Evolutionary conservation across 2,329 filamentous ascomycete species (phyloP).

Genomic region (Xylogone sp.): DNA sequence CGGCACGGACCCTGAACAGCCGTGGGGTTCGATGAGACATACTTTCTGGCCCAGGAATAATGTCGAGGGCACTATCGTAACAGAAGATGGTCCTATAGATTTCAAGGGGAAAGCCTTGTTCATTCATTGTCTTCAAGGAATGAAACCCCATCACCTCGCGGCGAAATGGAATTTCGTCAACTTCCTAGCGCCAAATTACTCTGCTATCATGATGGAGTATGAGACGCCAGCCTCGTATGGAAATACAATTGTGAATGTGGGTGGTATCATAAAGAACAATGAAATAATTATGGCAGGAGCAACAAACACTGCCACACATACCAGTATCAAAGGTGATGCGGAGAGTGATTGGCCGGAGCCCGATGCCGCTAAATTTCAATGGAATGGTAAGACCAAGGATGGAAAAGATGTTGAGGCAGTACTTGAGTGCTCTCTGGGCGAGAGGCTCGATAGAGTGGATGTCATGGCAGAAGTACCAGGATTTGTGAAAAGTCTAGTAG

Average conservation of each 20-base stretch:
- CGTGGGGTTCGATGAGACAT: conserved; percentile 92
- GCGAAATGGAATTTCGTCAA: conserved; percentile 90
- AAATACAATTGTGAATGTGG: conserved; percentile 76
- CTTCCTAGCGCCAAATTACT: conserved; percentile 84
- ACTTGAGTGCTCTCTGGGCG: conserved; percentile 65
- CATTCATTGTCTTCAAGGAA: conserved; percentile 85
- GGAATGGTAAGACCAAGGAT: conserved; percentile 75
- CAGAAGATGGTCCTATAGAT: conserved; percentile 75
- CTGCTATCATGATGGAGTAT: conserved; percentile 92
- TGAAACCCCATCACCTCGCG: conserved; percentile 98
- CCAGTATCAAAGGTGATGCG: conserved; percentile 63
- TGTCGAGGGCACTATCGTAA: conserved; percentile 79
- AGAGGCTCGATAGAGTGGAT: conserved; percentile 78
- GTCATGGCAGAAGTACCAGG: conserved; percentile 95
- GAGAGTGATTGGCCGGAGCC: conserved; percentile 91
- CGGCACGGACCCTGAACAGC: conserved; percentile 78
- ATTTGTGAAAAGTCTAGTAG: conserved; percentile 92
- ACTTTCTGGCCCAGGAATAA: conserved; percentile 89
- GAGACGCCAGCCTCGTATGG: conserved; percentile 93
- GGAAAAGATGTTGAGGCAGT: conserved; percentile 68
- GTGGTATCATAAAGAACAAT: conserved; percentile 75
- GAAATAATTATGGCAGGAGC: conserved; percentile 73
- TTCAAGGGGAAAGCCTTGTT: conserved; percentile 78
- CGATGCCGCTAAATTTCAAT: conserved; percentile 67
- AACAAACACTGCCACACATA: conserved; percentile 64